These are phyloP conservation scores for Septoria linicola DNA, from an alignment of 2,329 filamentous ascomycete species.

Conservation along the genomic window DNA sequence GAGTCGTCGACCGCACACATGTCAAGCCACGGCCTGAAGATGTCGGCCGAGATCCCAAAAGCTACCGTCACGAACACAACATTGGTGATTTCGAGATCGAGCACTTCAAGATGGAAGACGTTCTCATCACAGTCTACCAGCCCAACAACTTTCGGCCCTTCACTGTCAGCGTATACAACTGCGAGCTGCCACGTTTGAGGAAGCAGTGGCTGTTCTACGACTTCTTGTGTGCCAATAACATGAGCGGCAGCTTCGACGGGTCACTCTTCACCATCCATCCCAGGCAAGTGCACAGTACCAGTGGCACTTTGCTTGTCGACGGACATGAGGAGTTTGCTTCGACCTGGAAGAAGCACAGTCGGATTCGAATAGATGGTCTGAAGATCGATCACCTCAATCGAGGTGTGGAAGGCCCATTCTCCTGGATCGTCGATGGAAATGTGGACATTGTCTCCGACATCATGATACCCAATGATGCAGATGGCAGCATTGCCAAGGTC, in stretches of 20 bases:
- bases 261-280: conserved; percentile 97
- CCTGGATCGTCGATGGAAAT: conserved; percentile 96
- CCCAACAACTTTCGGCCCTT: conserved; percentile 90
- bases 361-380: conserved; percentile 86
- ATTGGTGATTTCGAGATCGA: conserved; percentile 97
- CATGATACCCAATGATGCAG: conserved; percentile 84
- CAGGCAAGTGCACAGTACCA: conserved; percentile 79
- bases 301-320: conserved; percentile 60
- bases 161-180: conserved; percentile 91
- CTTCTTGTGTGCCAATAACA: conserved; percentile 89
- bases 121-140: conserved; percentile 88
- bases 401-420: conserved; percentile 88
- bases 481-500: conserved; percentile 87
- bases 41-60: conserved; percentile 73
- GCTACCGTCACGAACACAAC: conserved; percentile 81
- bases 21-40: conserved; percentile 63
- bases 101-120: conserved; percentile 91
- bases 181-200: conserved; percentile 84
- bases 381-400: conserved; percentile 96
- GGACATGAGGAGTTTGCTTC: conserved; percentile 61
- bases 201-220: conserved; percentile 99
- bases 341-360: conserved; percentile 93
- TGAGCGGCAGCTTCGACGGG: conserved; percentile 92
- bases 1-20: conserved; percentile 85
- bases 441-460: conserved; percentile 96